A percentile compares a stretch with the other conserved stretches of the same genome.
Evolutionary conservation across 768 basidiomycete genomes (phyloP).

Genomic region (Austroboletus eburneus): DNA sequence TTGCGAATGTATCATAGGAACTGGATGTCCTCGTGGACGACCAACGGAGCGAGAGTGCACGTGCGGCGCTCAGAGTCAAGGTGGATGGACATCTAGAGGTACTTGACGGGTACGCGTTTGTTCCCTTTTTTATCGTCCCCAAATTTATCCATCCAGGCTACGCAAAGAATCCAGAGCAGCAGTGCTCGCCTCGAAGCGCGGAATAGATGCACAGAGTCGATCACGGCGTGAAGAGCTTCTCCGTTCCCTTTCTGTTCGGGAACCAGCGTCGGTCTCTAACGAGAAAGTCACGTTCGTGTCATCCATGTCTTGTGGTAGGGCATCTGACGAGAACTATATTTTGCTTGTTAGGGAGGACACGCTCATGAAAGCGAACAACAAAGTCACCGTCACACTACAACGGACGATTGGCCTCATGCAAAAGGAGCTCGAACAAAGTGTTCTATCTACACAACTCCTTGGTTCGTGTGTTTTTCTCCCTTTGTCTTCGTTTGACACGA

Average conservation of each 20-base stretch:
- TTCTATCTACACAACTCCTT: conserved; percentile 80
- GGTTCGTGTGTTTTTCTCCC: conserved; percentile 39
- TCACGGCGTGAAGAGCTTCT: conserved; percentile 71
- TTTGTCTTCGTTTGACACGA: not conserved
- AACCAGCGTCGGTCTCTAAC: conserved; percentile 39
- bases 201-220: conserved; percentile 56
- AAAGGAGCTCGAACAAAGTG: conserved; percentile 85
- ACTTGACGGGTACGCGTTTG: conserved; percentile 46
- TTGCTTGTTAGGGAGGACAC: conserved; percentile 61
- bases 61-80: conserved; percentile 43
- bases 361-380: conserved; percentile 83
- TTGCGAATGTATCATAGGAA: conserved; percentile 36
- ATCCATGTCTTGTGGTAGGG: not conserved
- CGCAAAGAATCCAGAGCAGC: conserved; percentile 64
- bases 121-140: conserved; percentile 4
- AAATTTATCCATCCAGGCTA: conserved; percentile 37
- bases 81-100: conserved; percentile 46
- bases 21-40: conserved; percentile 72
- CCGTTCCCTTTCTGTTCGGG: conserved; percentile 43
- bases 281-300: conserved; percentile 61
- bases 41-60: conserved; percentile 53
- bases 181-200: conserved; percentile 66
- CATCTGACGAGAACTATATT: not conserved
- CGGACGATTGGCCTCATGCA: conserved; percentile 87
- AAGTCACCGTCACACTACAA: conserved; percentile 84